These are phyloP conservation scores for Lantana camara DNA, from an alignment of 257 asterid genomes.

Conservation along the genomic window DNA sequence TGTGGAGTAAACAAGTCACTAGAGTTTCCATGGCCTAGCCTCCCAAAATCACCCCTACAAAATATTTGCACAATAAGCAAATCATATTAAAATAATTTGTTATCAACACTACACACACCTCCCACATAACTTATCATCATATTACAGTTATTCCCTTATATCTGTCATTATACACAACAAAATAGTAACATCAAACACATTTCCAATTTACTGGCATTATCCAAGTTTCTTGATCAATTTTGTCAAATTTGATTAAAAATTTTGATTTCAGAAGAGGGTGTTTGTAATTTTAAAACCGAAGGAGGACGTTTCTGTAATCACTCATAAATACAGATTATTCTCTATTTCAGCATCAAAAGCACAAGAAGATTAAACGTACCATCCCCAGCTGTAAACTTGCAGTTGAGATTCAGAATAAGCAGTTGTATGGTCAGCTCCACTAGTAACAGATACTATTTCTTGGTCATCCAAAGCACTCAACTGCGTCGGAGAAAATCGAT, in stretches of 20 bases:
- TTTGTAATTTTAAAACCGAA: no score
- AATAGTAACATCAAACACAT: no score
- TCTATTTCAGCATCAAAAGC: neutral
- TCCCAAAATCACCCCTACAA: slow-evolving; percentile 97
- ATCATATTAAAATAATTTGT: neutral
- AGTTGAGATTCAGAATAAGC: slow-evolving; percentile 69
- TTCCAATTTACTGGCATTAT: no score
- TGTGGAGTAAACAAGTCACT: slow-evolving; percentile 94
- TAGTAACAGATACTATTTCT: slow-evolving; percentile 71
- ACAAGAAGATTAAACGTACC: slow-evolving; percentile 42
- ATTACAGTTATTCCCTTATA: no score
- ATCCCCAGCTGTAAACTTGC: slow-evolving; percentile 97
- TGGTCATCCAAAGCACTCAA: slow-evolving; percentile 81
- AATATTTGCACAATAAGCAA: slow-evolving; percentile 17
- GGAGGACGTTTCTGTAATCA: no score
- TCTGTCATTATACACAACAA: no score
- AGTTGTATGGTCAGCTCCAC: slow-evolving; percentile 96
- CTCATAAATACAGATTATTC: no score
- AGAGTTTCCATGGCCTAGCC: slow-evolving; percentile 97
- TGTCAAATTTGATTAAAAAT: no score
- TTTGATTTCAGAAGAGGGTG: no score
- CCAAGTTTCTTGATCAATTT: no score
- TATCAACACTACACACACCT: no score
- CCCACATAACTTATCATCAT: no score
- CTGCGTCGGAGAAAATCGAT: slow-evolving; percentile 83